Percentiles rank a stretch among this genome's conserved stretches.
Evolutionary conservation across 1,284 basidiomycete species (phyloP).

Genomic region (Heterobasidion parviporum): DNA sequence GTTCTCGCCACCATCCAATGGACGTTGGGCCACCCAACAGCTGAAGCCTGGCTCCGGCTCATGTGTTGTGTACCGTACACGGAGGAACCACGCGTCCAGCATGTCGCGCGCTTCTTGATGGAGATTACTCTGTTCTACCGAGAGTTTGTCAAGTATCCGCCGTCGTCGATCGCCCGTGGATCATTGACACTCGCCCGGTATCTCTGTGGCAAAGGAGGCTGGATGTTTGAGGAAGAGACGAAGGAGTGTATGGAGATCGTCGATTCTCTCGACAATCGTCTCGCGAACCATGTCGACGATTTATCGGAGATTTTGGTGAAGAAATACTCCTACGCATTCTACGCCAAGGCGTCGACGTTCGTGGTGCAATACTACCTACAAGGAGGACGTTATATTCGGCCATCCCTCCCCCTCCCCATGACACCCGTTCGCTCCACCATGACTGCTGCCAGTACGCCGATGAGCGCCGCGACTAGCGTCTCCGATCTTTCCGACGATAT

Average conservation of each 20-base stretch:
- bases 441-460: constrained; percentile 54
- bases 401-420: constrained; percentile 50
- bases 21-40: constrained; percentile 95
- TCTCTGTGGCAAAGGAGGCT: constrained; percentile 73
- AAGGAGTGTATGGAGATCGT: constrained; percentile 73
- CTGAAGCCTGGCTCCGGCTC: constrained; percentile 92
- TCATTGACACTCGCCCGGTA: constrained; percentile 85
- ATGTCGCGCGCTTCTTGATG: constrained; percentile 96
- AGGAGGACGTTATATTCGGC: constrained; percentile 59
- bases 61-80: constrained; percentile 62
- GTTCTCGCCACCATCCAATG: constrained; percentile 95
- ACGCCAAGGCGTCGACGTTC: constrained; percentile 88
- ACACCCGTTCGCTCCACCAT: constrained; percentile 58
- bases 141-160: constrained; percentile 83
- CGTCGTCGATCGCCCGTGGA: constrained; percentile 84
- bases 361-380: constrained; percentile 89
- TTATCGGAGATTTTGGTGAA: constrained; percentile 92
- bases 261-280: constrained; percentile 76
- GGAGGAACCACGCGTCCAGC: constrained; percentile 86
- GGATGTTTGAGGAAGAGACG: constrained; percentile 67
- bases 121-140: constrained; percentile 97
- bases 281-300: constrained; percentile 80
- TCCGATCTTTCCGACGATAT: constrained; percentile 76
- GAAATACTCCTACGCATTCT: constrained; percentile 95
- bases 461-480: constrained; percentile 59